A percentile compares a stretch with the other conserved stretches of the same genome.
These are phyloP conservation scores for Funneliformis geosporum DNA, from an alignment of 192 early-diverging fungal species.

Conservation along the genomic window DNA sequence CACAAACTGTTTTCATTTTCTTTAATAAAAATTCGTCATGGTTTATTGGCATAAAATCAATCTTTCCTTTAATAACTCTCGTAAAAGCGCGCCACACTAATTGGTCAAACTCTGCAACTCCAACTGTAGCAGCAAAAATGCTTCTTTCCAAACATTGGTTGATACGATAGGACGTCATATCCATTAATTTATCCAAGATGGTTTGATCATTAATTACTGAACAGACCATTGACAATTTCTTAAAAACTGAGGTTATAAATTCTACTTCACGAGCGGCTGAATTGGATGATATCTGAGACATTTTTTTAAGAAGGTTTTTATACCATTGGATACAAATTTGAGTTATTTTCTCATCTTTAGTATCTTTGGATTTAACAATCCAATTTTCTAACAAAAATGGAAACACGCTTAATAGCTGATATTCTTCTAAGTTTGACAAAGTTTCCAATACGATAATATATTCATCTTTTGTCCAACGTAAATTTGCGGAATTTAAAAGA, in stretches of 20 bases:
- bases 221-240: background rate
- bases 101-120: background rate
- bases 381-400: background rate
- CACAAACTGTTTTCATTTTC: background rate
- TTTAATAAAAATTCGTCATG: background rate
- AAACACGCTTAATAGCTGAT: background rate
- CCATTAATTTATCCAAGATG: background rate
- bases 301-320: background rate
- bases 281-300: background rate
- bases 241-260: background rate
- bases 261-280: background rate
- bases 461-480: background rate
- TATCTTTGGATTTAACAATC: background rate
- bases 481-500: background rate
- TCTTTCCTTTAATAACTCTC: background rate
- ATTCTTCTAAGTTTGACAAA: background rate
- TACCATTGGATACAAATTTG: background rate
- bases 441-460: background rate
- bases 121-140: background rate
- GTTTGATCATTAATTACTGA: background rate
- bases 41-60: background rate
- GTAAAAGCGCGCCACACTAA: background rate
- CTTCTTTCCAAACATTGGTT: background rate
- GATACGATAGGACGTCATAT: background rate
- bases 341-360: background rate